Conservation (phyloP, 768 basidiomycete species). For the Cantharellus anzutake region DNA sequence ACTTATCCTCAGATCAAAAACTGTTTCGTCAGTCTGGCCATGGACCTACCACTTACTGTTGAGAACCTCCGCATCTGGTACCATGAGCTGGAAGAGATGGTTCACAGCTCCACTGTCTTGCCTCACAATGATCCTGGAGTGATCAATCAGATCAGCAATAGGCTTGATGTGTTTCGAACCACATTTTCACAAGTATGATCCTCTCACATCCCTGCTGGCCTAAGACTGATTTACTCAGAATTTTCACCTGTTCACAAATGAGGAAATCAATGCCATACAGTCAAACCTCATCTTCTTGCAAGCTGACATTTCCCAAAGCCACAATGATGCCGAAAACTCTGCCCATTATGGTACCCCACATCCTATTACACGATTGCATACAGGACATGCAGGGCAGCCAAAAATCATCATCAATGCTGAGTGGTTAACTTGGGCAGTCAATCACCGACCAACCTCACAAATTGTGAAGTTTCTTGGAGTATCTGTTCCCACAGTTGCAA, state of each 20-base stretch:
- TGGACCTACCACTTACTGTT: no score
- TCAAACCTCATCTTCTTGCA: neutral
- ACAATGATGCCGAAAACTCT: neutral
- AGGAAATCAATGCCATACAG: neutral
- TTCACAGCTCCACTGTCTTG: no score
- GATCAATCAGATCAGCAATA: no score
- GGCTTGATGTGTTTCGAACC: no score
- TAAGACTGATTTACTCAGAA: no score
- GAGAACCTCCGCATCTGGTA: no score
- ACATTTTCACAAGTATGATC: no score
- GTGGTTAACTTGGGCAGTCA: constrained; percentile 11
- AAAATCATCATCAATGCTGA: neutral
- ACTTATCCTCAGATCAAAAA: no score
- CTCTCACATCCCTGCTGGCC: no score
- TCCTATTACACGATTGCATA: neutral
- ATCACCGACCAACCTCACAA: constrained; percentile 5
- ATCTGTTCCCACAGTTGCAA: constrained; percentile 7
- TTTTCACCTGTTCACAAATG: neutral
- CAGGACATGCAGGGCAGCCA: neutral
- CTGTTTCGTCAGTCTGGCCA: no score
- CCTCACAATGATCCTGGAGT: no score
- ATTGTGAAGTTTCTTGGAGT: constrained; percentile 11
- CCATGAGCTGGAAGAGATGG: no score
- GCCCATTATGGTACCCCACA: neutral
- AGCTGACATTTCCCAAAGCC: neutral